phyloP scores from a whole-genome alignment of 164 flowering plant genomes.

The Warburgia ugandensis region DNA sequence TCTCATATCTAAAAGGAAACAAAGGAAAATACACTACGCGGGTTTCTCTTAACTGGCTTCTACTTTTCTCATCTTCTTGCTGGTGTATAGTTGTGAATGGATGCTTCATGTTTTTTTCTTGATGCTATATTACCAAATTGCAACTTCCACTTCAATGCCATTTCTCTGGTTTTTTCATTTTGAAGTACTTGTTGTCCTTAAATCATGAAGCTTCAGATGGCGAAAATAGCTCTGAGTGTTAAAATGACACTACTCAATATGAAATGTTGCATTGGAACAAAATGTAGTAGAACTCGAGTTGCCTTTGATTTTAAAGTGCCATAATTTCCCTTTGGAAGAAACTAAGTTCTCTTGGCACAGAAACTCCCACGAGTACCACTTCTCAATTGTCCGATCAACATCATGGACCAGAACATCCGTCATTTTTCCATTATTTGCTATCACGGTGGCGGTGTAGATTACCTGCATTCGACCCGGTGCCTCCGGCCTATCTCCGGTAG shows the following conservation, averaged over 20 bases:
- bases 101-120: no score
- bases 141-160: no score
- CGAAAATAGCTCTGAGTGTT: no score
- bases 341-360: slow-evolving; percentile 75
- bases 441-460: slow-evolving; percentile 57
- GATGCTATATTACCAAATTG: no score
- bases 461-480: slow-evolving; percentile 82
- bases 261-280: slow-evolving; percentile 27
- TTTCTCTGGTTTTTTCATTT: no score
- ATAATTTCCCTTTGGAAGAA: slow-evolving; percentile 75
- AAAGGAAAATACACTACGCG: no score
- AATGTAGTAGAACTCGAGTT: slow-evolving; percentile 39
- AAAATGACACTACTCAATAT: slow-evolving; percentile 19
- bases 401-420: slow-evolving; percentile 77
- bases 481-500: slow-evolving; percentile 45
- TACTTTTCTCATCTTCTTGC: no score
- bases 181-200: no score
- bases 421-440: slow-evolving; percentile 56
- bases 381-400: slow-evolving; percentile 67
- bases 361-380: slow-evolving; percentile 93
- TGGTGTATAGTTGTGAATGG: no score
- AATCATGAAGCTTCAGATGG: no score
- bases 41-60: no score
- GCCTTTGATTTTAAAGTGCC: slow-evolving; percentile 58
- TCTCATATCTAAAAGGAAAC: no score